phyloP scores from a whole-genome alignment of 176 grass and related monocot genomes.

The Avena eriantha region DNA sequence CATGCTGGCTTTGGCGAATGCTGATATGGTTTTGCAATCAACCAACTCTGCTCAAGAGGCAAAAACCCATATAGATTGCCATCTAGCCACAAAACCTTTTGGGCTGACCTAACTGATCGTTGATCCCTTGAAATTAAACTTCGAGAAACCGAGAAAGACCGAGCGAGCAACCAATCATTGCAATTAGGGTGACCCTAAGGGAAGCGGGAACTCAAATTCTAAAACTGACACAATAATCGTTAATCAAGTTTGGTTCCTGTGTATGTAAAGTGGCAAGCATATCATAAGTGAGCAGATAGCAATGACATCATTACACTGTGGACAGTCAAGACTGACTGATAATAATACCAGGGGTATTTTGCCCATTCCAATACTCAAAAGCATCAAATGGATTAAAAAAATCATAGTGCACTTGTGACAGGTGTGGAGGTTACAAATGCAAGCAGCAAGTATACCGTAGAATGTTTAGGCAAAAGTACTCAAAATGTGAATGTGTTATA shows the following conservation, averaged over 20 bases:
- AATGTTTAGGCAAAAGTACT: constrained; percentile 1
- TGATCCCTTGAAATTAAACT: too few relatives aligned
- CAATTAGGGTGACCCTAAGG: neutral
- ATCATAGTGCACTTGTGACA: neutral
- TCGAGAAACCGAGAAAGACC: too few relatives aligned
- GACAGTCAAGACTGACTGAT: constrained; percentile 17
- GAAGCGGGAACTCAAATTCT: constrained; percentile 1
- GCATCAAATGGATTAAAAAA: neutral
- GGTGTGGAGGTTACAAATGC: neutral
- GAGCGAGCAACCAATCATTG: too few relatives aligned
- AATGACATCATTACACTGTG: constrained; percentile 5
- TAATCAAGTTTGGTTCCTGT: constrained; percentile 24
- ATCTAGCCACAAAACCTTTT: neutral
- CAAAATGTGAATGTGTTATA: neutral
- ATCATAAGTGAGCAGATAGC: constrained; percentile 21
- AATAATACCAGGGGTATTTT: neutral
- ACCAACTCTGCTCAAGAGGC: neutral
- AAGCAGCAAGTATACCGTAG: constrained; percentile 15
- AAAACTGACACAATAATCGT: neutral
- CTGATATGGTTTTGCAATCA: constrained; percentile 4
- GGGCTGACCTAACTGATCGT: constrained; percentile 6
- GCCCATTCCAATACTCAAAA: constrained; percentile 6
- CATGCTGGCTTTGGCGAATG: constrained; percentile 23
- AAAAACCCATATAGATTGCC: neutral
- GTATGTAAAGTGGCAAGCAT: neutral